A percentile compares a stretch with the other conserved stretches of the same genome.
Evolutionary conservation across 139 green algal species (phyloP).

Genomic region (Chlamydomonas sphaeroides): DNA sequence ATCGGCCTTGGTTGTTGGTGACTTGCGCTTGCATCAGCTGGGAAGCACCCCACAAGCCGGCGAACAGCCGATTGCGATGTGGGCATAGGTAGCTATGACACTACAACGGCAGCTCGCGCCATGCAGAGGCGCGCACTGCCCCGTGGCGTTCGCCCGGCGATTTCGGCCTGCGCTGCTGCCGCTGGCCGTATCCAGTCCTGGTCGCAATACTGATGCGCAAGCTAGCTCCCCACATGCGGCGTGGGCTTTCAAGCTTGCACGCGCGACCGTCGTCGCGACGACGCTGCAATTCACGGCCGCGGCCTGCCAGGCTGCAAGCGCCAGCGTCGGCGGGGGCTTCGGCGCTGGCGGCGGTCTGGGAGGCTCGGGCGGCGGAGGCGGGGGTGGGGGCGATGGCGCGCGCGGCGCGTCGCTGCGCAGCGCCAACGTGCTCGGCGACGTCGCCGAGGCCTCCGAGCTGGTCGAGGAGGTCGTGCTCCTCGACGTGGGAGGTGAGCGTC

Average conservation of each 20-base stretch:
- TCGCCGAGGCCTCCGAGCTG: conserved; percentile 40
- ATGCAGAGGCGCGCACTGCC: no score
- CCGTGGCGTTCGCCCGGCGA: background rate
- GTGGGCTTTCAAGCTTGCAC: conserved; percentile 6
- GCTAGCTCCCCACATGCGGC: background rate
- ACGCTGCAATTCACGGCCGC: conserved; percentile 9
- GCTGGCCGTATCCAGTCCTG: background rate
- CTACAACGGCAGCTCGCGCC: no score
- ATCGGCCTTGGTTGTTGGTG: no score
- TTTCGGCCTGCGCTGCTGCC: background rate
- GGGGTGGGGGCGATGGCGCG: conserved; percentile 15
- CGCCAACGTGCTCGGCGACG: conserved; percentile 33
- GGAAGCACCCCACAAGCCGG: no score
- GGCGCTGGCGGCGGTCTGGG: conserved; percentile 26
- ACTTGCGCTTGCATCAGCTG: no score
- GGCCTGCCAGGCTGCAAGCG: conserved; percentile 10
- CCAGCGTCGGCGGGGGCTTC: conserved; percentile 2
- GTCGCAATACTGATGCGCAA: background rate
- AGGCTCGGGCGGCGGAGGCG: conserved; percentile 33
- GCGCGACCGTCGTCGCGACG: conserved; percentile 7
- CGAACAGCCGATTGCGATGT: no score
- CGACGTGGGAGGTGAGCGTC: conserved; percentile 73
- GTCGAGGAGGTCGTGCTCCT: conserved; percentile 82
- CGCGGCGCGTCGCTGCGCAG: background rate
- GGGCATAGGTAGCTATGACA: no score